Conservation (phyloP, 371 early-diverging fungal genomes). For the Entomophthora muscae region DNA sequence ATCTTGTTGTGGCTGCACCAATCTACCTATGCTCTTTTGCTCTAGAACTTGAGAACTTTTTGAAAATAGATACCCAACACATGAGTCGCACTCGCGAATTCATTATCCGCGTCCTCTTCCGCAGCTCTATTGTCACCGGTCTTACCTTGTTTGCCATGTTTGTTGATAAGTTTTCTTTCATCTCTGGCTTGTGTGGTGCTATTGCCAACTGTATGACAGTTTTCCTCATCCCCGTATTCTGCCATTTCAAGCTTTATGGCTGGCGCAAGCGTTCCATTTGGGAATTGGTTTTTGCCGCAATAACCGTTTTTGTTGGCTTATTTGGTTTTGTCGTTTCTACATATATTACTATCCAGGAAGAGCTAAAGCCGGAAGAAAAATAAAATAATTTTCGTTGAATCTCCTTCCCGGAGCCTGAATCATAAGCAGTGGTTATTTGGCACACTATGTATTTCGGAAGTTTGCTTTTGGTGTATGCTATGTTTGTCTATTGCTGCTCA, state of each 20-base stretch:
- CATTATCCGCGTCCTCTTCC: slow-evolving; percentile 30
- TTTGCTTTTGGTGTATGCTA: too few species aligned
- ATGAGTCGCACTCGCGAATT: slow-evolving; percentile 20
- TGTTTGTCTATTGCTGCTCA: too few species aligned
- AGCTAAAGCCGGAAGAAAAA: too few species aligned
- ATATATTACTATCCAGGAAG: too few species aligned
- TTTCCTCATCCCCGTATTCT: slow-evolving; percentile 65
- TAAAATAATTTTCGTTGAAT: too few species aligned
- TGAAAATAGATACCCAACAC: slow-evolving; percentile 14
- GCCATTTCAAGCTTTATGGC: slow-evolving; percentile 56
- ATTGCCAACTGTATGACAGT: slow-evolving; percentile 54
- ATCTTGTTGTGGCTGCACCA: slow-evolving; percentile 63
- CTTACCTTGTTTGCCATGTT: slow-evolving; percentile 37
- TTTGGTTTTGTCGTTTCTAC: neutral
- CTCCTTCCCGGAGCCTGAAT: too few species aligned
- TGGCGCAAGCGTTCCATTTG: slow-evolving; percentile 11
- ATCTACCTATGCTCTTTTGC: slow-evolving; percentile 61
- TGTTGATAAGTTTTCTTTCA: slow-evolving; percentile 57
- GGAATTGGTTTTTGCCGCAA: neutral
- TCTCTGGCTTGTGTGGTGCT: slow-evolving; percentile 68
- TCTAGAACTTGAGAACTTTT: slow-evolving; percentile 43
- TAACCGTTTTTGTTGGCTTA: neutral
- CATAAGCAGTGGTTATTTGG: too few species aligned
- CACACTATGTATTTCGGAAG: too few species aligned
- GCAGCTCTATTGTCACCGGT: slow-evolving; percentile 29